These are phyloP conservation scores for Rhodotorula sp. DNA, from an alignment of 1,284 basidiomycete genomes.

Conservation along the genomic window DNA sequence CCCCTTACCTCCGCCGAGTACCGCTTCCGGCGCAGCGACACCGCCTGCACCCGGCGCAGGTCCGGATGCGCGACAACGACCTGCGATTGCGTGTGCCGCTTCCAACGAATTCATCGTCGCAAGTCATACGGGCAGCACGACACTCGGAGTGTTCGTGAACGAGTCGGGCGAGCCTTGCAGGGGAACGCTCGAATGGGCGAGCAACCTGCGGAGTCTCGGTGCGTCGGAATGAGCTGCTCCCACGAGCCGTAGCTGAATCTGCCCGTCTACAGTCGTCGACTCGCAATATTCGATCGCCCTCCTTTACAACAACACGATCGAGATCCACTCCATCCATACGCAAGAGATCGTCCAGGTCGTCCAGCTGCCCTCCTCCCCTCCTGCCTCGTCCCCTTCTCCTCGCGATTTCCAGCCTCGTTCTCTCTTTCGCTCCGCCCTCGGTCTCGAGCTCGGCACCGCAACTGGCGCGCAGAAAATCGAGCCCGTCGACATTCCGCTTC, in stretches of 20 bases:
- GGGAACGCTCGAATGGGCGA: constrained; percentile 79
- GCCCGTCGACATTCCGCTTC: constrained; percentile 43
- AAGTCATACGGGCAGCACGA: constrained; percentile 48
- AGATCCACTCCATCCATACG: constrained; percentile 74
- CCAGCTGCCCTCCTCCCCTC: constrained; percentile 53
- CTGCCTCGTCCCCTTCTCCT: constrained; percentile 48
- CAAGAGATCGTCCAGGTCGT: constrained; percentile 72
- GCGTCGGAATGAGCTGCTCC: constrained; percentile 46
- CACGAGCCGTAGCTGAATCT: neutral
- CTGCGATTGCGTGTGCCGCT: constrained; percentile 69
- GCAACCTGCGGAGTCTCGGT: constrained; percentile 74
- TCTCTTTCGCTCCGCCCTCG: constrained; percentile 18
- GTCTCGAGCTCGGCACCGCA: constrained; percentile 24
- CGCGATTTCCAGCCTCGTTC: constrained; percentile 46
- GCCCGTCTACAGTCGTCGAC: constrained; percentile 64
- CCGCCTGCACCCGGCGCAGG: constrained; percentile 22
- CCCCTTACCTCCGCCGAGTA: neutral
- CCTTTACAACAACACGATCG: constrained; percentile 71
- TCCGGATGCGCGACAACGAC: constrained; percentile 56
- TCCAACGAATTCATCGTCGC: constrained; percentile 67
- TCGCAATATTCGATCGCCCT: constrained; percentile 75
- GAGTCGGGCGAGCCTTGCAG: constrained; percentile 80
- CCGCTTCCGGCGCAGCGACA: neutral
- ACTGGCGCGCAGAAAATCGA: constrained; percentile 30
- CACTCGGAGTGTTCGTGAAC: constrained; percentile 79